Evolutionary conservation across 169 alveolate genomes (phyloP).

Genomic region (Cryptosporidium sp.): DNA sequence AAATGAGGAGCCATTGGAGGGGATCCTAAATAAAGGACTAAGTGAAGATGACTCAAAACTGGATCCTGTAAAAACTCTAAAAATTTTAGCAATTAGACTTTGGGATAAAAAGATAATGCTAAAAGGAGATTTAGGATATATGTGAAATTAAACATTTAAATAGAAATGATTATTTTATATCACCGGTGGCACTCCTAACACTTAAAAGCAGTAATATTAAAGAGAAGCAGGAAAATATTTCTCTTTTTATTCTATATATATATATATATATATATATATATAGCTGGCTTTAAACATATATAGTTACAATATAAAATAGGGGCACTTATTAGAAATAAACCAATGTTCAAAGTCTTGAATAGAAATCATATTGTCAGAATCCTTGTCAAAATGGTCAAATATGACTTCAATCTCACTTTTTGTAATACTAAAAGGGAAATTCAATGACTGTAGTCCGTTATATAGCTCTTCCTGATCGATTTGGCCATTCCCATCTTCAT

Average conservation of each 20-base stretch:
- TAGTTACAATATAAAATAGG: constrained; percentile 30
- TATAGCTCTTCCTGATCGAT: constrained; percentile 24
- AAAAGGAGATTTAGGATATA: constrained; percentile 22
- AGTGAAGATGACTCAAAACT: not conserved
- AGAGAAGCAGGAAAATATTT: not conserved
- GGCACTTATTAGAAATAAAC: constrained; percentile 62
- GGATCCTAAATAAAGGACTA: constrained; percentile 2
- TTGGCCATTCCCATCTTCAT: constrained; percentile 63
- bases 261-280: not conserved
- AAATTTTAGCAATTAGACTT: constrained; percentile 11
- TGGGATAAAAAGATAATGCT: constrained; percentile 7
- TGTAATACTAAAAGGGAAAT: constrained; percentile 25
- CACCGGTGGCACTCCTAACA: not conserved
- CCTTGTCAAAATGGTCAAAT: constrained; percentile 43
- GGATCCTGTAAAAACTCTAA: not conserved
- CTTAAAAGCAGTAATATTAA: not conserved
- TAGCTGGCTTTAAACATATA: not conserved
- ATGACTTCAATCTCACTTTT: constrained; percentile 31
- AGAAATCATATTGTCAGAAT: constrained; percentile 17
- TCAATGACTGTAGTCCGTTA: constrained; percentile 16
- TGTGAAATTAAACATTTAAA: not conserved
- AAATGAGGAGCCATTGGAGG: constrained; percentile 7
- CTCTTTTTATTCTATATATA: not conserved
- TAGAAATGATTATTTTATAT: not conserved
- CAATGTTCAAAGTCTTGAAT: constrained; percentile 56